Conservation (phyloP, 2,329 filamentous ascomycete species). For the Fusarium proliferatum region DNA sequence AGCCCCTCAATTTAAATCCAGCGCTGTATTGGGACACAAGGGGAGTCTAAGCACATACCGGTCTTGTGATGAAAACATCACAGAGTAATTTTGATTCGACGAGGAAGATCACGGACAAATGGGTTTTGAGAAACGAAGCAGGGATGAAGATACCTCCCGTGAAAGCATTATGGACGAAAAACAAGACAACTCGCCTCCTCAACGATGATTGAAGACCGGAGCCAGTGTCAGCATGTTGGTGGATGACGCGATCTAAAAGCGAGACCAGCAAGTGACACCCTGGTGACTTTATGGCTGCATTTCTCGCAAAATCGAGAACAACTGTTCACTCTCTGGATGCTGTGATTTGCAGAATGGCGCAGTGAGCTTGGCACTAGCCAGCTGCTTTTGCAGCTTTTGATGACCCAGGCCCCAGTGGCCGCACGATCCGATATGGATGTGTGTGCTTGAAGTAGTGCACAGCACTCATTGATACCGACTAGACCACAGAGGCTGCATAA, state of each 20-base stretch:
- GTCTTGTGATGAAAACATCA: background rate
- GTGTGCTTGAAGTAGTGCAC: background rate
- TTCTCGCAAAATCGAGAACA: background rate
- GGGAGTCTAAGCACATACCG: background rate
- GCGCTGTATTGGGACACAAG: background rate
- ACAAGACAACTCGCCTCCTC: background rate
- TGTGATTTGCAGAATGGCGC: background rate
- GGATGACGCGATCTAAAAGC: background rate
- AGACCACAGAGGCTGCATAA: background rate
- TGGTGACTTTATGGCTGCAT: background rate
- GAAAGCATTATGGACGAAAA: background rate
- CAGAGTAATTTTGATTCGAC: background rate
- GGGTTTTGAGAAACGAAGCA: background rate
- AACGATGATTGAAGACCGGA: background rate
- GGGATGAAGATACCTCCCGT: background rate
- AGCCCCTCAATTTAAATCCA: background rate
- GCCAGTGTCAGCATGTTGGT: background rate
- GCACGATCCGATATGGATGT: background rate
- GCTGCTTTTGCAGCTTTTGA: background rate
- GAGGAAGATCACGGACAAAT: background rate
- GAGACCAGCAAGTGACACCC: background rate
- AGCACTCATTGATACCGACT: background rate
- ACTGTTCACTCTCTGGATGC: background rate
- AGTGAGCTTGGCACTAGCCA: background rate
- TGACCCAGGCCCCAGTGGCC: background rate